A percentile compares a stretch with the other conserved stretches of the same genome.
phyloP scores from a whole-genome alignment of 352 stramenopile species.

The Thalassiosira livingstoniorum region DNA sequence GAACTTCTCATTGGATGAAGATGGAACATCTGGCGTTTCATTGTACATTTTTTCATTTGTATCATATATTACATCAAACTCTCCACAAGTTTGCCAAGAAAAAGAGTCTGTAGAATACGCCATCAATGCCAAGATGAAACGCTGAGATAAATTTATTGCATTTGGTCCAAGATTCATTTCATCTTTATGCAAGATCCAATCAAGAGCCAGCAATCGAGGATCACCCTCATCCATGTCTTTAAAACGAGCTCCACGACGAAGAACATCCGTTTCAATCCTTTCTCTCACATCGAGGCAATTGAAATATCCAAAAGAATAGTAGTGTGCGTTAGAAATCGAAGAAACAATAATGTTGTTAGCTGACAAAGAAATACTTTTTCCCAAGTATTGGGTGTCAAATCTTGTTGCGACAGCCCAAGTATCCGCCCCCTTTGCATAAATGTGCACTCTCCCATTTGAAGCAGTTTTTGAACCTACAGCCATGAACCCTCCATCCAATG shows the following conservation, averaged over 20 bases:
- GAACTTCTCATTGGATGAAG: too few species aligned
- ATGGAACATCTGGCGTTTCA: slow-evolving; percentile 9
- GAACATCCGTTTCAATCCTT: slow-evolving; percentile 38
- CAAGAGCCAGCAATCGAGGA: slow-evolving; percentile 34
- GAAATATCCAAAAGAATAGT: too few species aligned
- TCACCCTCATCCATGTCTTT: slow-evolving; percentile 49
- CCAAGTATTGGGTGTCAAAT: too few species aligned
- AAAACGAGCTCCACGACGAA: slow-evolving; percentile 42
- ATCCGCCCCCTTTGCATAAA: too few species aligned
- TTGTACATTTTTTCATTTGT: slow-evolving; percentile 16
- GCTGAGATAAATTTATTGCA: slow-evolving; percentile 66
- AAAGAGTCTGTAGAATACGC: slow-evolving; percentile 67
- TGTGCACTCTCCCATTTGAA: too few species aligned
- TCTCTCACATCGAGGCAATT: too few species aligned
- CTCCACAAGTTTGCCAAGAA: slow-evolving; percentile 48
- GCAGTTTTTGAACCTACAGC: too few species aligned
- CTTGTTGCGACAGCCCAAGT: too few species aligned
- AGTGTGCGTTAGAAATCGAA: too few species aligned
- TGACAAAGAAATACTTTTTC: too few species aligned
- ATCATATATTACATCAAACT: slow-evolving; percentile 10
- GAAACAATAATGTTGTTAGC: too few species aligned
- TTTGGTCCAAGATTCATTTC: slow-evolving; percentile 45
- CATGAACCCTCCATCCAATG: too few species aligned
- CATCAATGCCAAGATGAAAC: slow-evolving; percentile 69
- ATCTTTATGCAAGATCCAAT: slow-evolving; percentile 78